These are phyloP conservation scores for Sarocladium oryzae DNA, from an alignment of 2,329 filamentous ascomycete species.

Conservation along the genomic window DNA sequence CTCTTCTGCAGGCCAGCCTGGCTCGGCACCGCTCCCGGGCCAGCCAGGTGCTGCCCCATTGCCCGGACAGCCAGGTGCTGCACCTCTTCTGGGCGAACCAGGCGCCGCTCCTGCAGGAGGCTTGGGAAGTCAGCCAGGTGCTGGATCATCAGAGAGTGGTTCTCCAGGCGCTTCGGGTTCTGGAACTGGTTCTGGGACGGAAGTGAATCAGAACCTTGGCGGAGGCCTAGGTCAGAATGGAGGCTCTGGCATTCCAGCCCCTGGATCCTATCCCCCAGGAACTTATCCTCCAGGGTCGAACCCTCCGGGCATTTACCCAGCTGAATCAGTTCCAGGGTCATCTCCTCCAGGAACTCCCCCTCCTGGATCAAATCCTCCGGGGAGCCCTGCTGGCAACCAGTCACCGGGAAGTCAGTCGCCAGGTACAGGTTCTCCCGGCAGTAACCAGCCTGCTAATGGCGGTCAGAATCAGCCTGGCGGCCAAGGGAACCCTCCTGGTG, in stretches of 20 bases:
- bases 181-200: too few relatives aligned
- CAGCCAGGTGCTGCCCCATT: not conserved
- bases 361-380: not conserved
- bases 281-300: not conserved
- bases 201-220: too few relatives aligned
- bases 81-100: not conserved
- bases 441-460: not conserved
- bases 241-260: not conserved
- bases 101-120: not conserved
- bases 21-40: not conserved
- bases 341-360: too few relatives aligned
- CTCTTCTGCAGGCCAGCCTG: not conserved
- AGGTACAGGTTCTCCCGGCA: not conserved
- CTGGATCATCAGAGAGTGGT: too few relatives aligned
- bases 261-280: not conserved
- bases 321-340: too few relatives aligned
- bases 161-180: too few relatives aligned
- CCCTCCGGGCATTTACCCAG: not conserved
- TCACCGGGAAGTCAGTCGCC: not conserved
- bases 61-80: not conserved
- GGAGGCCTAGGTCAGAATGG: too few relatives aligned
- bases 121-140: too few relatives aligned
- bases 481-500: too few relatives aligned
- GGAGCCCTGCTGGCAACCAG: not conserved
- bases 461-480: not conserved